A percentile compares a stretch with the other conserved stretches of the same genome.
phyloP scores from a whole-genome alignment of 305 asterid genomes.

The Fraxinus baroniana region DNA sequence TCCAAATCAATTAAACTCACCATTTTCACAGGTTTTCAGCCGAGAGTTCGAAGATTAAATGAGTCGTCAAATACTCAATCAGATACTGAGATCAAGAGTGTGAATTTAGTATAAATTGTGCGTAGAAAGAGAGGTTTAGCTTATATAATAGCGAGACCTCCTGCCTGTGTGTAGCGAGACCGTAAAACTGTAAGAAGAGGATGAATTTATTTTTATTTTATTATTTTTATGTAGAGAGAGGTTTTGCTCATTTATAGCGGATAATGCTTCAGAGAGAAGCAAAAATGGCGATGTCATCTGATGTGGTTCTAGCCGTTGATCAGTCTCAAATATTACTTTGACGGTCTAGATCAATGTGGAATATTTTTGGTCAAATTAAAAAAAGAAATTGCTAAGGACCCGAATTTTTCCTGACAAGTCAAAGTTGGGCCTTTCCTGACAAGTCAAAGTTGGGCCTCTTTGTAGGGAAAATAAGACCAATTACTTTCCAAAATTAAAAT shows the following conservation, averaged over 20 bases:
- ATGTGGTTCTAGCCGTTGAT: constrained; percentile 29
- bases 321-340: neutral
- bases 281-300: constrained; percentile 13
- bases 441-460: no score
- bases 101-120: constrained; percentile 25
- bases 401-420: neutral
- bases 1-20: constrained; percentile 51
- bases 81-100: constrained; percentile 41
- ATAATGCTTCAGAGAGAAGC: constrained; percentile 24
- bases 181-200: neutral
- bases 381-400: neutral
- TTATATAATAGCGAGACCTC: constrained; percentile 15
- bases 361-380: neutral
- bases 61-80: constrained; percentile 35
- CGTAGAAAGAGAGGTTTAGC: constrained; percentile 41
- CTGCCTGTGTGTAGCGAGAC: constrained; percentile 22
- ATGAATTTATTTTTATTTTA: neutral
- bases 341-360: constrained; percentile 24
- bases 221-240: constrained; percentile 20
- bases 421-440: neutral
- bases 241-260: neutral
- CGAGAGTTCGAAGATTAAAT: constrained; percentile 41
- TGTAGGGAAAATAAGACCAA: no score
- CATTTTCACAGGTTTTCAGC: constrained; percentile 49
- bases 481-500: no score